phyloP scores from a whole-genome alignment of 148 eudicot species.

The Amaranthus palmeri region DNA sequence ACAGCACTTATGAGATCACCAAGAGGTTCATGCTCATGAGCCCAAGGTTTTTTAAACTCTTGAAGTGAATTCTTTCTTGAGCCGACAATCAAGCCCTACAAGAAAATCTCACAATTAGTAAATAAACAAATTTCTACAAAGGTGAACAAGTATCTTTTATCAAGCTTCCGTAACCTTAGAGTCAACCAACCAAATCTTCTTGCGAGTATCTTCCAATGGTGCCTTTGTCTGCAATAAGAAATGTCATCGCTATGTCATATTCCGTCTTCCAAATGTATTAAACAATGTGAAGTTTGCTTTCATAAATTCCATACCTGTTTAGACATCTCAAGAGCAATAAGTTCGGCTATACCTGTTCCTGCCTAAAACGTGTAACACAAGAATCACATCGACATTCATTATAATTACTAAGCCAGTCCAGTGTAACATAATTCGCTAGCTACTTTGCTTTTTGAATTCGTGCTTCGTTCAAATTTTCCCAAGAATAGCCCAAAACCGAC shows the following conservation, averaged over 20 bases:
- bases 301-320: conserved; percentile 48
- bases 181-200: conserved; percentile 95
- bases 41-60: conserved; percentile 92
- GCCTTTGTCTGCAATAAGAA: conserved; percentile 39
- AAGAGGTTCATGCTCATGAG: conserved; percentile 81
- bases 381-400: background rate
- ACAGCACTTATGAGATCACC: conserved; percentile 66
- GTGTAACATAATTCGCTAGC: too few species aligned
- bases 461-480: too few species aligned
- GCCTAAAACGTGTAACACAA: conserved; percentile 47
- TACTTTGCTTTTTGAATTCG: too few species aligned
- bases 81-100: conserved; percentile 80
- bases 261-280: background rate
- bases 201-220: conserved; percentile 77
- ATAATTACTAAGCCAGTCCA: background rate
- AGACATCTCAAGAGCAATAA: conserved; percentile 88
- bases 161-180: conserved; percentile 52
- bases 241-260: conserved; percentile 7
- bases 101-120: conserved; percentile 8
- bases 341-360: conserved; percentile 96
- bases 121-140: background rate
- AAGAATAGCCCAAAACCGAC: too few species aligned
- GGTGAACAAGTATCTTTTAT: background rate
- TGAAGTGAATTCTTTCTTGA: conserved; percentile 85
- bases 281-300: background rate